These are phyloP conservation scores for Rubus idaeus DNA, from an alignment of 306 rosid genomes.

Conservation along the genomic window DNA sequence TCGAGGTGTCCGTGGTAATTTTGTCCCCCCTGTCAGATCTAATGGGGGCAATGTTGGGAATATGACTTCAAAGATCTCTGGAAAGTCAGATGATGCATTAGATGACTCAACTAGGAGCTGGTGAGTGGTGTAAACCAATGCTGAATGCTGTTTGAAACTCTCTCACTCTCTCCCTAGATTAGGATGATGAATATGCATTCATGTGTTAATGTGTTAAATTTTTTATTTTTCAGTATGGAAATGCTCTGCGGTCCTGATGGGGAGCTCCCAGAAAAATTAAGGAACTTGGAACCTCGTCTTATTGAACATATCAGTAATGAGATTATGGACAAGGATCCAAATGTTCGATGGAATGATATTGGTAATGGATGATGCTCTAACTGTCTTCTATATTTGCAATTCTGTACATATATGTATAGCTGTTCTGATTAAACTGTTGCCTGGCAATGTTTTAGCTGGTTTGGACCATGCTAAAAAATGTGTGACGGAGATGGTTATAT, in stretches of 20 bases:
- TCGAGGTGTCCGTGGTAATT: conserved; percentile 77
- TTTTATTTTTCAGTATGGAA: conserved; percentile 64
- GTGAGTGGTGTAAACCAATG: conserved; percentile 44
- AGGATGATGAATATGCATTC: conserved; percentile 14
- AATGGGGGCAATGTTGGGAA: conserved; percentile 62
- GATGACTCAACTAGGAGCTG: conserved; percentile 89
- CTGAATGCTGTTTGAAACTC: background rate
- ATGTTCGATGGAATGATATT: conserved; percentile 59
- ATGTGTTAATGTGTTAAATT: conserved; percentile 26
- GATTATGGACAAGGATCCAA: conserved; percentile 93
- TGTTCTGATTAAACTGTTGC: conserved; percentile 23
- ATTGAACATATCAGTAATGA: conserved; percentile 95
- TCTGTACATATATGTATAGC: conserved; percentile 18
- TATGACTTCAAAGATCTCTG: conserved; percentile 54
- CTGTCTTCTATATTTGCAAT: conserved; percentile 24
- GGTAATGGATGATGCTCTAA: conserved; percentile 42
- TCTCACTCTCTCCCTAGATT: background rate
- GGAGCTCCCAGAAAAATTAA: conserved; percentile 95
- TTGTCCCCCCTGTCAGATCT: conserved; percentile 87
- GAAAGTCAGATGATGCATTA: conserved; percentile 70
- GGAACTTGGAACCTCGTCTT: conserved; percentile 96
- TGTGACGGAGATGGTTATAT: conserved; percentile 90
- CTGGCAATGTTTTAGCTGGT: conserved; percentile 60
- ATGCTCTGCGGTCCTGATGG: conserved; percentile 92
- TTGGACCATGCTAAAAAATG: conserved; percentile 84